Base-by-base conservation (phyloP, 345 rosid genomes). In the Psidium guajava region DNA sequence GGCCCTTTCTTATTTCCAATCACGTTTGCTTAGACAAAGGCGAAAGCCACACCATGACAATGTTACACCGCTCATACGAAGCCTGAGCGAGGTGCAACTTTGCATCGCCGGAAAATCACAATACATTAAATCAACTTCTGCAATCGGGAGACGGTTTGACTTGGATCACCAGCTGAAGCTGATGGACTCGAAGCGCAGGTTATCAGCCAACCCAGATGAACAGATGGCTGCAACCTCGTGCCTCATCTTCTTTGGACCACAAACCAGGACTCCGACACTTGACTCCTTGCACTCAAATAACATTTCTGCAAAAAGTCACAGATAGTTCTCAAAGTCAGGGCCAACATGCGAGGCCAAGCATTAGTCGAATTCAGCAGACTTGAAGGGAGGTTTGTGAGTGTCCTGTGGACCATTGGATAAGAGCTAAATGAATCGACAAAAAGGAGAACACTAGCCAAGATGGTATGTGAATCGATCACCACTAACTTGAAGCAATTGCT, bases 161-260 rank as follows among this genome's bases (percentile, higher is more conserved):
- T 27, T 47, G 28, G 55, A 83, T 95, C 93, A 93, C 96, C 98
- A 94, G 89, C 90, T 92, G 40, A 96, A 95, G 91, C 97, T 92
- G 86, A 95, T 92, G 40, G 94, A 94, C 89, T 96, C 94, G 59
- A 92, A 95, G 42, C 92, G 93, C 87, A 94, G 84, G 89, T 92
- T 92, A 25, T 89, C 88, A 40, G 91, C 89, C 81, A 89, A 84
- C 51, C 94, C 91, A 50, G 92, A 91, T 11, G 94, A 91, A 86
- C 98, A 93, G 22, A 94, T 89, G 59, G 83, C 82, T 3, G 98
- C 99, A 42, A 88, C 95, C 22, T 94, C 94, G 49, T 91, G 95
- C 84, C 93, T 93, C 97, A 94, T 89, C 90, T 88, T 91, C 89
- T 75, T 91, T 2, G 98, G 97, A 40, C 99, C 99, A 55, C 94